Base-by-base conservation (phyloP, 2,329 filamentous ascomycete genomes). In the Phialophora expanda region DNA sequence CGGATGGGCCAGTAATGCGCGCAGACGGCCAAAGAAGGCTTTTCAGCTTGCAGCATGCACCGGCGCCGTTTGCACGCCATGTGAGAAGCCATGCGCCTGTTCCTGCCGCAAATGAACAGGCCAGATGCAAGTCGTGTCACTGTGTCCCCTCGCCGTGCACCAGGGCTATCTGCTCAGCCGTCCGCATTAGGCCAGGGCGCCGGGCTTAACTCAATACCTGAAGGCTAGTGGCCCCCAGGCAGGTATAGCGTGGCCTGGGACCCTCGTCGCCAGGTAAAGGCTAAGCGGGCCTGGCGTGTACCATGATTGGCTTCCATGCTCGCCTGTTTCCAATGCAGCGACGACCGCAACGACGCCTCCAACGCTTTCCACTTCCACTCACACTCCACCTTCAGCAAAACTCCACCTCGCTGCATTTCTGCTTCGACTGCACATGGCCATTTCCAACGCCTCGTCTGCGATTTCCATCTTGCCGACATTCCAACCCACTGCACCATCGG, bases 141-240 rank as follows among this genome's bases (percentile, higher is more conserved):
- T 32, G 24, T 20, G 22, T 54, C 11, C 26, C 26, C 17, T 54
- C 57, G 28, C 57, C n/a, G 48, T 41, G 20, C 24, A n/a, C 12
- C 54, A 30, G 59, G 20, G 22, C 48, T 28, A 22, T 51, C 28
- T 54, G 55, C 56, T 69, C 66, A 69, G 66, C 66, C 66, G 61
- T 65, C 65, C 53, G 24, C 20, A 60, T 65, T 30, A 22, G 62
- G 65, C 20, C 22, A 56, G 34, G 41, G 38, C 44, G 61, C 41
- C 58, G 51, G 56, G 60, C 58, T 67, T 64, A 64, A 58, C 56
- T 44, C 34, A 28, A 38, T 44, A 54, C 56, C 56, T 61, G 32
- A 64, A 26, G 17, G 46, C 32, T 38, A 30, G 34, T 20, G 28
- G 11, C 5, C 53, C 24, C 24, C 53, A 7, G n/a, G 9, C 17